Conservation (phyloP, 2,329 filamentous ascomycete genomes). For the Metarhizium album region DNA sequence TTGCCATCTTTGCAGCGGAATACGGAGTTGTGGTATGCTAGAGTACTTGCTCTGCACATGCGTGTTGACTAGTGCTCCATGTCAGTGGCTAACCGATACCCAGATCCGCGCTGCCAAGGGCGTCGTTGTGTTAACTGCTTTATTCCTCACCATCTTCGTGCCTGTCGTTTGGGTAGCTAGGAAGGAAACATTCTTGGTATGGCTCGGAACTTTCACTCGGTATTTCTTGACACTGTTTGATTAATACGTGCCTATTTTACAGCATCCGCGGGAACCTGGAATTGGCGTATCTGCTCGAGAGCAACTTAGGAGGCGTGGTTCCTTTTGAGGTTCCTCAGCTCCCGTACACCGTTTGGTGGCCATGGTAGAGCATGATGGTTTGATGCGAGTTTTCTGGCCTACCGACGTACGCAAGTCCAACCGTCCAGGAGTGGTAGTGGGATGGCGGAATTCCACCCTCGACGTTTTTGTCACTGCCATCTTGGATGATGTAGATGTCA, state of each 20-base stretch:
- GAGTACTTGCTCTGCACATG: neutral
- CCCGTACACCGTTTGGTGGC: slow-evolving; percentile 26
- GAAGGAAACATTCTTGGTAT: slow-evolving; percentile 70
- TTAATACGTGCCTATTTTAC: slow-evolving; percentile 3
- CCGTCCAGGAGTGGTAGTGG: slow-evolving; percentile 76
- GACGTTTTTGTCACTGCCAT: slow-evolving; percentile 87
- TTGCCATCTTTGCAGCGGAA: slow-evolving; percentile 95
- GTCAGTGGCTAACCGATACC: neutral
- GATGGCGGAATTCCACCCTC: slow-evolving; percentile 86
- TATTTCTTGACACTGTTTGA: neutral
- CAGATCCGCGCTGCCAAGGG: slow-evolving; percentile 80
- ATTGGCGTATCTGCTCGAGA: slow-evolving; percentile 88
- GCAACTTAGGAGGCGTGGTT: slow-evolving; percentile 86
- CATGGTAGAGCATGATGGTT: slow-evolving; percentile 68
- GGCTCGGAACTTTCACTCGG: slow-evolving; percentile 13
- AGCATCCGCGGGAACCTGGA: slow-evolving; percentile 74
- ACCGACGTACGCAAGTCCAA: slow-evolving; percentile 66
- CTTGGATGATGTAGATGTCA: slow-evolving; percentile 80
- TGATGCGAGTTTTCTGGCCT: slow-evolving; percentile 99
- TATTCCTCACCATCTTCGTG: slow-evolving; percentile 76
- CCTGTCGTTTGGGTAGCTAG: slow-evolving; percentile 76
- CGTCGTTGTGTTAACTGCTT: slow-evolving; percentile 67
- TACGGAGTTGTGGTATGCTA: slow-evolving; percentile 79
- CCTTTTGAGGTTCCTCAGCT: slow-evolving; percentile 53
- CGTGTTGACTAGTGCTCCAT: neutral